phyloP scores from a whole-genome alignment of 768 basidiomycete genomes.

The Leccinum uliginosum region DNA sequence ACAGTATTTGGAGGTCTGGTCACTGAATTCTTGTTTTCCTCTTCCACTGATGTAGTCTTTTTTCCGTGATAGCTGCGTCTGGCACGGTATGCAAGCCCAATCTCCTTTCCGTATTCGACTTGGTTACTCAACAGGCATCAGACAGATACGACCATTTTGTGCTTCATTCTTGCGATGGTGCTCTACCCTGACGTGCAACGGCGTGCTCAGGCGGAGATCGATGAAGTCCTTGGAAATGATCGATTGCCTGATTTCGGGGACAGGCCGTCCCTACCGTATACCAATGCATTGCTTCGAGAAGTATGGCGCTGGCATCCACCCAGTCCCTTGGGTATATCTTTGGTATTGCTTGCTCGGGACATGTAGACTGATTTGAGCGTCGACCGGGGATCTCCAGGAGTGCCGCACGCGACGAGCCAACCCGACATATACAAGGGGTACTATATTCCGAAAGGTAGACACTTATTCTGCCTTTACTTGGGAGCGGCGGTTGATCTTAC shows the following conservation, averaged over 20 bases:
- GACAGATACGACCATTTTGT: slow-evolving; percentile 11
- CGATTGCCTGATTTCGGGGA: slow-evolving; percentile 26
- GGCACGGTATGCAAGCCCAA: background rate
- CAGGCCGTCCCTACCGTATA: slow-evolving; percentile 21
- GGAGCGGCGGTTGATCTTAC: too few relatives aligned
- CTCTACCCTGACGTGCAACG: slow-evolving; percentile 25
- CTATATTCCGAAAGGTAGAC: slow-evolving; percentile 18
- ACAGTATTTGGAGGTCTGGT: slow-evolving; percentile 7
- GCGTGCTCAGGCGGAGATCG: slow-evolving; percentile 26
- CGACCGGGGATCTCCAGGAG: background rate
- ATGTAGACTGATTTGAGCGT: background rate
- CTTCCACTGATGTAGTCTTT: background rate
- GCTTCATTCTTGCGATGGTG: slow-evolving; percentile 26
- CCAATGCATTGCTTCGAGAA: slow-evolving; percentile 24
- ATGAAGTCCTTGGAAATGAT: slow-evolving; percentile 17
- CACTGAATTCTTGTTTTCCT: background rate
- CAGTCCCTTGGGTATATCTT: slow-evolving; percentile 8
- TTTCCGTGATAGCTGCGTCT: background rate
- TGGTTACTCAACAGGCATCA: background rate
- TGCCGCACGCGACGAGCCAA: slow-evolving; percentile 13
- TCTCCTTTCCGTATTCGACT: background rate
- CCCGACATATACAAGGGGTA: slow-evolving; percentile 20
- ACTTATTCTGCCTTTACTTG: background rate
- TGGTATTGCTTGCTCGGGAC: background rate
- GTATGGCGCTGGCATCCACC: slow-evolving; percentile 19